These are phyloP conservation scores for Coniochaeta sp. DNA, from an alignment of 2,329 filamentous ascomycete species.

Conservation along the genomic window DNA sequence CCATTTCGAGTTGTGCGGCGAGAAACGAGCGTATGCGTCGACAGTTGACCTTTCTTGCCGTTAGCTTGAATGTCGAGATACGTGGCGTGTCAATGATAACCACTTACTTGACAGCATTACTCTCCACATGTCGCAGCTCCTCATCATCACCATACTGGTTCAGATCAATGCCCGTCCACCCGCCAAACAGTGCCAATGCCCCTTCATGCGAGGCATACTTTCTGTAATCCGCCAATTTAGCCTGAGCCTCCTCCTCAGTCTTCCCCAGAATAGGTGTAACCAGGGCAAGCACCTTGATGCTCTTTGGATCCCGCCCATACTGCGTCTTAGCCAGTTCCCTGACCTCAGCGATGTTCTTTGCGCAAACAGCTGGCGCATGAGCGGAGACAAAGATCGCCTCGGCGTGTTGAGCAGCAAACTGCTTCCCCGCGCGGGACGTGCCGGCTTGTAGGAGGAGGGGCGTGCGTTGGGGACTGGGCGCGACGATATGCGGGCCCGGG, in stretches of 20 bases:
- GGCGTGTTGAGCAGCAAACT: conserved; percentile 61
- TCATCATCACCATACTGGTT: conserved; percentile 28
- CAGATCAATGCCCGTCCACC: conserved; percentile 58
- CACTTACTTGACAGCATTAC: conserved; percentile 30
- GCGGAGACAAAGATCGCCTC: conserved; percentile 65
- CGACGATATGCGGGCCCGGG: conserved; percentile 54
- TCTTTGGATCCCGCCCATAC: conserved; percentile 48
- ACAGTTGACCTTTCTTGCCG: conserved; percentile 8
- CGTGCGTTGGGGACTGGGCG: conserved; percentile 60
- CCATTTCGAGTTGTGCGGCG: conserved; percentile 43
- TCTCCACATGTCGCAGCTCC: conserved; percentile 29
- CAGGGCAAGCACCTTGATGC: conserved; percentile 61
- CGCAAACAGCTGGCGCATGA: conserved; percentile 53
- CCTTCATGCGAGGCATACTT: conserved; percentile 55
- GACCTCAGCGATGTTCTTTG: conserved; percentile 55
- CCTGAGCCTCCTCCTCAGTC: conserved; percentile 58
- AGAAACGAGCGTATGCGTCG: conserved; percentile 11
- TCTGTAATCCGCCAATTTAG: conserved; percentile 54
- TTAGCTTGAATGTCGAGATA: not conserved
- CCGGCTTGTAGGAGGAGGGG: conserved; percentile 65
- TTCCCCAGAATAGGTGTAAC: conserved; percentile 57
- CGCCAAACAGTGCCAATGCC: conserved; percentile 62
- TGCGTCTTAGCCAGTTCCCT: conserved; percentile 43
- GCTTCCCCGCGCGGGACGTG: conserved; percentile 56
- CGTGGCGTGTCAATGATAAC: not conserved